Conservation (phyloP, 768 basidiomycete species). For the Suillus luteus region DNA sequence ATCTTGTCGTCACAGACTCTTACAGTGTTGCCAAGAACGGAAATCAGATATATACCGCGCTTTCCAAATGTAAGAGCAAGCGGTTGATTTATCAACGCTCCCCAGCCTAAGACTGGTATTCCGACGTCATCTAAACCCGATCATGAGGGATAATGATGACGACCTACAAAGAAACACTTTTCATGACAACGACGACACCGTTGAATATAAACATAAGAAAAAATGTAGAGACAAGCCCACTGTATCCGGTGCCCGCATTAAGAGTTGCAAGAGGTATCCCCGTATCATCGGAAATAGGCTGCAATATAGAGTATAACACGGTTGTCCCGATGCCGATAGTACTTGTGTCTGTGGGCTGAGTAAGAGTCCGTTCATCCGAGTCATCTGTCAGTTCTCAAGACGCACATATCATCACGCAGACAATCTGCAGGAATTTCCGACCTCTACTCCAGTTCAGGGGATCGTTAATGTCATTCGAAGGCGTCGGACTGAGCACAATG, state of each 20-base stretch:
- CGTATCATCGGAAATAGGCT: constrained; percentile 21
- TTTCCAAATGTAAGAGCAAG: constrained; percentile 24
- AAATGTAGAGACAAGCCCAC: constrained; percentile 8
- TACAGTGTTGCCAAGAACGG: constrained; percentile 21
- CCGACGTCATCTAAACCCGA: background rate
- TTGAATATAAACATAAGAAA: background rate
- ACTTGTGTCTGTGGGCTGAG: constrained; percentile 17
- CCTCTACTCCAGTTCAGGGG: constrained; percentile 25
- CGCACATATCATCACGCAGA: constrained; percentile 23
- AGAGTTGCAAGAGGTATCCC: constrained; percentile 24
- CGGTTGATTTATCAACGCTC: constrained; percentile 23
- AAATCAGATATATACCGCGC: constrained; percentile 22
- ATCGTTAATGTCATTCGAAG: constrained; percentile 27
- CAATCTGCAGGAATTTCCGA: constrained; percentile 18
- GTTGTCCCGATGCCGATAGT: constrained; percentile 22
- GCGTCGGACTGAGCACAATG: constrained; percentile 27
- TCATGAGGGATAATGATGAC: background rate
- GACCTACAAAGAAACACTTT: constrained; percentile 23
- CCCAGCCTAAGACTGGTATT: constrained; percentile 21
- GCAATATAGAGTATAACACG: constrained; percentile 22
- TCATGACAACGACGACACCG: background rate
- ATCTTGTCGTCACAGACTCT: background rate
- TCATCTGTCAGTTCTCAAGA: constrained; percentile 4
- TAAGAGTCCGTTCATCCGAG: background rate
- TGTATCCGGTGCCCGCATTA: constrained; percentile 24